A percentile compares a stretch with the other conserved stretches of the same genome.
These are phyloP conservation scores for Firmiana major DNA, from an alignment of 345 rosid genomes.

Conservation along the genomic window DNA sequence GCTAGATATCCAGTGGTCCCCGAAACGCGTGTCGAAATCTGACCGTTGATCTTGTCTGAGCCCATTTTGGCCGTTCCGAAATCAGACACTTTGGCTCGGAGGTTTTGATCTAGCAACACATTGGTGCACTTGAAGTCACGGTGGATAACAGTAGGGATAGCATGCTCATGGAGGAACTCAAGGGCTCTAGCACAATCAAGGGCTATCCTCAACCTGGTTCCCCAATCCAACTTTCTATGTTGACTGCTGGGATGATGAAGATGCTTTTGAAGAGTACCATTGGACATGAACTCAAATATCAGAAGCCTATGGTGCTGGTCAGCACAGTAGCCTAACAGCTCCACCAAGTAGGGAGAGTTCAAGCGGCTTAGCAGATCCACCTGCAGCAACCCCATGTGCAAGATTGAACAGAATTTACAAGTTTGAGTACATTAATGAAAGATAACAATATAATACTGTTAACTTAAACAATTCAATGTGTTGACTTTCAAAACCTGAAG, in stretches of 20 bases:
- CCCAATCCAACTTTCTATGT: slow-evolving; percentile 57
- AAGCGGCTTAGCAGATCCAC: slow-evolving; percentile 83
- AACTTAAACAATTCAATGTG: background rate
- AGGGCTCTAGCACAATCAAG: slow-evolving; percentile 82
- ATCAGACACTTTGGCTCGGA: slow-evolving; percentile 70
- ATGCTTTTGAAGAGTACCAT: slow-evolving; percentile 59
- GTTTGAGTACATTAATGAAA: background rate
- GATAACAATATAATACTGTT: background rate
- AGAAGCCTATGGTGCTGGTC: slow-evolving; percentile 81
- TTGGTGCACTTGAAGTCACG: slow-evolving; percentile 79
- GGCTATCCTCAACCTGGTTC: slow-evolving; percentile 67
- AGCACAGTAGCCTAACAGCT: slow-evolving; percentile 90
- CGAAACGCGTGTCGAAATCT: slow-evolving; percentile 58
- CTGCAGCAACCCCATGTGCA: slow-evolving; percentile 42
- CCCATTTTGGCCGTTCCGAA: slow-evolving; percentile 76
- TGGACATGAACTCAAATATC: slow-evolving; percentile 69
- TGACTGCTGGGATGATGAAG: slow-evolving; percentile 43
- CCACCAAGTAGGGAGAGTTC: slow-evolving; percentile 76
- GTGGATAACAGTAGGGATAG: slow-evolving; percentile 69
- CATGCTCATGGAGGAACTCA: slow-evolving; percentile 77
- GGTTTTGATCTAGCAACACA: slow-evolving; percentile 53
- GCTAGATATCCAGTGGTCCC: slow-evolving; percentile 83
- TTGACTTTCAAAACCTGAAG: too few relatives aligned
- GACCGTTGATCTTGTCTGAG: slow-evolving; percentile 71
- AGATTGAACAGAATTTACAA: slow-evolving; percentile 8